Base-by-base conservation (phyloP, 73 alveolate species). In the Breviolum minutum region DNA sequence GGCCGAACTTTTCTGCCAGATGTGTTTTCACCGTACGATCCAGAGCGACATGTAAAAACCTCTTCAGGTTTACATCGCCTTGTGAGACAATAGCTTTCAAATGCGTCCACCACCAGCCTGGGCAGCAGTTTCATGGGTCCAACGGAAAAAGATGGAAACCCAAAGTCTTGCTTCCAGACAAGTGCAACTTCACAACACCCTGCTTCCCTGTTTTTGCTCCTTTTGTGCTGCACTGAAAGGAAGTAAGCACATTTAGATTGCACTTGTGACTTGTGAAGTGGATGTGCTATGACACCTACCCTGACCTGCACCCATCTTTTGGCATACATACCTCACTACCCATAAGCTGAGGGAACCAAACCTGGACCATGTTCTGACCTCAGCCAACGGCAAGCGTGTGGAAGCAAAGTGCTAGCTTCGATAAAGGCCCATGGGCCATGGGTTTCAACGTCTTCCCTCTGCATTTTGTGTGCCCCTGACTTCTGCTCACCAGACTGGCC, bases 61-160 rank as follows among this genome's bases (percentile, higher is more conserved):
- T 1, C n/a, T 1, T 63, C 83, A 5, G 20, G 83, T 68, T 68
- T 68, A 14, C 1, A 68, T 68, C 3, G 94, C 94, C 95, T 66
- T 64, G 64, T 70, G 68, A 87, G n/a, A 87, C 95, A 69, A 68
- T 30, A 83, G 95, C 95, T 83, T 87, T 68, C 70, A 66, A n/a
- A 60, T 87, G 95, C 10, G 95, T 87, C 95, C 95, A 87, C 95
- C 95, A 87, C 95, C 95, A 64, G 32, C 84, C 83, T 87, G 69
- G 32, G 76, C n/a, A 63, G 17, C 85, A n/a, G 32, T 14, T 24
- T 14, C 85, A 76, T 24, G 13, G 13, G 48, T 48, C 8, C 48
- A 13, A 30, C 60, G 27, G 60, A 13, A 61, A 70, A 70, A 70
- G 80, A 70, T 70, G 22, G 80, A 70, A 20, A 7, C n/a, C 85